Evolutionary conservation across 2,329 filamentous ascomycete genomes (phyloP).

Genomic region (Biscogniauxia mediterranea): DNA sequence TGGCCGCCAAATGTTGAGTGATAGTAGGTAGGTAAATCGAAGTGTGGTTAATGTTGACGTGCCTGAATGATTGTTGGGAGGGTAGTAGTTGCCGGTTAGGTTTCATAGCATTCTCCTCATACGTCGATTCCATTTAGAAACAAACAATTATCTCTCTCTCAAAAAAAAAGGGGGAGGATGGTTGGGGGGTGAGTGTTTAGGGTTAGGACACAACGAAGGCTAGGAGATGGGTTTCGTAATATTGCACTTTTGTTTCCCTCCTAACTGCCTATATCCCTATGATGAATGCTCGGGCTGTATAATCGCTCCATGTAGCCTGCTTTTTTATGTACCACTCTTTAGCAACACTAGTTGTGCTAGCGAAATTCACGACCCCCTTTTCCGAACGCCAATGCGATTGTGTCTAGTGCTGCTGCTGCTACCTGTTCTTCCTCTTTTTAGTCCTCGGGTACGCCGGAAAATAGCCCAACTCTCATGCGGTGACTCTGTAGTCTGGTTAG

Average conservation of each 20-base stretch:
- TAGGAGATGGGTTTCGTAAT: slow-evolving; percentile 9
- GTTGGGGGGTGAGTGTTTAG: no score
- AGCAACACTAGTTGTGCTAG: slow-evolving; percentile 9
- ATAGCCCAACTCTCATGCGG: slow-evolving; percentile 73
- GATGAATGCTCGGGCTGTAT: slow-evolving; percentile 11
- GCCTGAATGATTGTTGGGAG: background rate
- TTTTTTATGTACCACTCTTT: slow-evolving; percentile 15
- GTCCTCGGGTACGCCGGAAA: slow-evolving; percentile 68
- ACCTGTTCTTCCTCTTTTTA: slow-evolving; percentile 13
- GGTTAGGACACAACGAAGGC: slow-evolving; percentile 3
- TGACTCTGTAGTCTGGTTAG: slow-evolving; percentile 59
- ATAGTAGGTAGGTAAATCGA: background rate
- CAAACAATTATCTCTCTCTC: background rate
- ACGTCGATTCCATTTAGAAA: background rate
- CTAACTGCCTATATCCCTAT: slow-evolving; percentile 20
- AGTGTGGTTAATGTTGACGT: background rate
- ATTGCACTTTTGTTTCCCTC: slow-evolving; percentile 17
- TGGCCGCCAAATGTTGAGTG: background rate
- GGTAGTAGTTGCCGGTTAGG: background rate
- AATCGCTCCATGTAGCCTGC: slow-evolving; percentile 6
- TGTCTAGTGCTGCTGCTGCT: slow-evolving; percentile 8
- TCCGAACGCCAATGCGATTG: slow-evolving; percentile 18
- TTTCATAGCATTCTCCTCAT: background rate
- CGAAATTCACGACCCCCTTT: slow-evolving; percentile 10
- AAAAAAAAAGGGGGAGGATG: no score